Base-by-base conservation (phyloP, 2,329 filamentous ascomycete species). In the Emergomyces africanus region DNA sequence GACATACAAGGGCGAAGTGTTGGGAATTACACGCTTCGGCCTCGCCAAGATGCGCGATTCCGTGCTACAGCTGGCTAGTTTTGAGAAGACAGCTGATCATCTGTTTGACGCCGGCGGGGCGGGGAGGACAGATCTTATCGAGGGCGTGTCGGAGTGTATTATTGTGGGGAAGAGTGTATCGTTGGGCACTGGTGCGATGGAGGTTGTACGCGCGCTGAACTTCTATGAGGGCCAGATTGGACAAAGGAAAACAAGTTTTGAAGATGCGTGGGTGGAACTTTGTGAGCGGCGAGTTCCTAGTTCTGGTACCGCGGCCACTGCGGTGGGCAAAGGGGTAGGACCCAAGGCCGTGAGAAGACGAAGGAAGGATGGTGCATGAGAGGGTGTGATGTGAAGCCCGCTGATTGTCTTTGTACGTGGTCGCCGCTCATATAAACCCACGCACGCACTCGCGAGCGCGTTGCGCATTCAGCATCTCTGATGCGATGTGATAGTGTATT, bases 11-110 rank as follows among this genome's bases (percentile, higher is more conserved):
- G 94, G 94, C 56, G 92, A 97, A 66, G 89, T 99, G 0, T 81
- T 96, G 20, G 94, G 94, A 57, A 99, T 99, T 70, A 99, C 94
- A 2, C 87, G 94, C 37, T 97, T 97, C 72, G 94, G 94, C 57
- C 80, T 99, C 30, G 88, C 90, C 60, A 99, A 97, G 79, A 97
- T 96, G 87, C 82, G 94, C 57, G 94, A 99, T 72, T 89, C 84
- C 18, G 94, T 97, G 12, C 78, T 99, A 59, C 94, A 99, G 73
- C 81, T 99, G 14, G 94, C 94, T 0, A 92, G 87, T 20, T 99
- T 99, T 70, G 94, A 99, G 75, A 97, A 97, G 82, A 99, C 94
- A 53, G 90, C 94, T 0, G 94, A 99, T 70, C 94, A 99, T 74
- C 76, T 99, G 46, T 99, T 99, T 68, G 92, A 96, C 63, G 94